phyloP scores from a whole-genome alignment of 768 basidiomycete species.

The Psilocybe subaeruginosa region DNA sequence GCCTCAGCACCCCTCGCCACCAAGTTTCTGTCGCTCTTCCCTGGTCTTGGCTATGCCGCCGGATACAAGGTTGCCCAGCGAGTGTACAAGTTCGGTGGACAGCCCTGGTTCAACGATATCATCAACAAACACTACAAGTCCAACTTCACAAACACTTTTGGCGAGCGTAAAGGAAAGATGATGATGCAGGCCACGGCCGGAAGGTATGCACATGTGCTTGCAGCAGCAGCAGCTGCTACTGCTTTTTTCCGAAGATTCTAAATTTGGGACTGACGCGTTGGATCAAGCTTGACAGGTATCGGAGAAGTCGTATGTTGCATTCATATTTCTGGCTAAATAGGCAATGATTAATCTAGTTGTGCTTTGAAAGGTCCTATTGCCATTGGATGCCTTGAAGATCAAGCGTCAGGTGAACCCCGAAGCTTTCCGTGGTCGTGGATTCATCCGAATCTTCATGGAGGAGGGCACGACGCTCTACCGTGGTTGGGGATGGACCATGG shows the following conservation, averaged over 20 bases:
- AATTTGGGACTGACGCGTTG: conserved; percentile 9
- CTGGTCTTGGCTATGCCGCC: conserved; percentile 96
- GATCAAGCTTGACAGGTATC: conserved; percentile 69
- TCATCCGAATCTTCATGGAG: conserved; percentile 87
- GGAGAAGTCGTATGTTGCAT: conserved; percentile 83
- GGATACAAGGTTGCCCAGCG: conserved; percentile 96
- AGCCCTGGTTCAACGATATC: conserved; percentile 96
- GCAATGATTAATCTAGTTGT: not conserved
- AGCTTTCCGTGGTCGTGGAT: conserved; percentile 93
- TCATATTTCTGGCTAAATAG: not conserved
- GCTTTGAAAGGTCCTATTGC: conserved; percentile 74
- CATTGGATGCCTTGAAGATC: conserved; percentile 96
- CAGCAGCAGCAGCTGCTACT: no score
- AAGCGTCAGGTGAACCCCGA: conserved; percentile 99
- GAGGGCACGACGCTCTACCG: conserved; percentile 93
- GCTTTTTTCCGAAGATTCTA: not conserved
- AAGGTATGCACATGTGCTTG: conserved; percentile 53
- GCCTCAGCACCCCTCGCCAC: conserved; percentile 66
- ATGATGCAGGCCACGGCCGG: conserved; percentile 95
- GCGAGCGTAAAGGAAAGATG: conserved; percentile 94
- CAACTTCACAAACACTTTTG: conserved; percentile 83
- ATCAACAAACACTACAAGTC: conserved; percentile 81
- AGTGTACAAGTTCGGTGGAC: conserved; percentile 97
- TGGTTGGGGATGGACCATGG: conserved; percentile 99
- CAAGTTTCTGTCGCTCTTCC: conserved; percentile 92